A percentile compares a stretch with the other conserved stretches of the same genome.
These are phyloP conservation scores for Casuarina glauca DNA, from an alignment of 306 rosid species.

Conservation along the genomic window DNA sequence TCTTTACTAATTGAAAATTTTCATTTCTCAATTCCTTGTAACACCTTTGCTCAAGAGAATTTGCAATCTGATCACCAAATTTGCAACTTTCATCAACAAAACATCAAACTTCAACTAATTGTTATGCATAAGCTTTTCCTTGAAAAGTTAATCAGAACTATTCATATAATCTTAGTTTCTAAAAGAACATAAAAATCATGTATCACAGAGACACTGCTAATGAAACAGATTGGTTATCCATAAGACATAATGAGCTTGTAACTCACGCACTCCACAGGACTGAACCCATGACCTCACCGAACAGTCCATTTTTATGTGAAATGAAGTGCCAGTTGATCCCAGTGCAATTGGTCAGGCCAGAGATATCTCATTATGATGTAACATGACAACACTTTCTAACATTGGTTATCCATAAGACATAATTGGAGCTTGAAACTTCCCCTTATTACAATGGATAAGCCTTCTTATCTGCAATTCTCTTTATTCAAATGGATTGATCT, in stretches of 20 bases:
- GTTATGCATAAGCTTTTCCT: slow-evolving; percentile 17
- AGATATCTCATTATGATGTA: background rate
- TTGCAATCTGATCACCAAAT: slow-evolving; percentile 65
- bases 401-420: background rate
- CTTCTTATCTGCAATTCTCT: background rate
- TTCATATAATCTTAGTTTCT: slow-evolving; percentile 3
- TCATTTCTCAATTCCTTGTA: slow-evolving; percentile 87
- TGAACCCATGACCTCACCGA: background rate
- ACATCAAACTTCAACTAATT: slow-evolving; percentile 25
- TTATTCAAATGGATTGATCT: background rate
- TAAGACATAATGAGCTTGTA: too few species aligned
- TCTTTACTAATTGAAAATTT: slow-evolving; percentile 64
- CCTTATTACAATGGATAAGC: background rate
- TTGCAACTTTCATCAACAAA: slow-evolving; percentile 32
- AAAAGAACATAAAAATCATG: slow-evolving; percentile 1
- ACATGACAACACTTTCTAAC: background rate
- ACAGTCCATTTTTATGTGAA: background rate
- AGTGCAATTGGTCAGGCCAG: background rate
- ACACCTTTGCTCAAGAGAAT: slow-evolving; percentile 86
- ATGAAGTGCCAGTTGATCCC: background rate
- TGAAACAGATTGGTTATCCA: background rate
- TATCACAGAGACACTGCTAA: background rate
- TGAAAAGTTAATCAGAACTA: slow-evolving; percentile 10
- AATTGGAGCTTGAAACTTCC: background rate
- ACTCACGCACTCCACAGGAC: background rate